Base-by-base conservation (phyloP, 108 stramenopile species). In the Discostella stelligeroides region DNA sequence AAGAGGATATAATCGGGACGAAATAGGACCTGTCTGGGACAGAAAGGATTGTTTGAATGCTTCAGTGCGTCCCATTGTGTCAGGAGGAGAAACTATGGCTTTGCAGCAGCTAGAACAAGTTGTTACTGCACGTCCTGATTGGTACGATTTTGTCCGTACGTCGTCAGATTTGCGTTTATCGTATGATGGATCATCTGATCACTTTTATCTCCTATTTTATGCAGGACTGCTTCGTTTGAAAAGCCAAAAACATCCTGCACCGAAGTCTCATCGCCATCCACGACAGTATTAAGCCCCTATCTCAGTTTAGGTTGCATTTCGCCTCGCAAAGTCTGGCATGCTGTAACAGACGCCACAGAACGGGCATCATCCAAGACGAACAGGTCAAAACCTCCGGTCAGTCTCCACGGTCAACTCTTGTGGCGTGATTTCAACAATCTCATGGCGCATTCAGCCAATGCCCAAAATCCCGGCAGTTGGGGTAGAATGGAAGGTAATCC, bases 351-450 rank as follows among this genome's bases (percentile, higher is more conserved):
- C 17, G 84, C 85, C 11, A 79, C 58, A 17, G 41, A 75, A 65
- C 41, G 57, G 45, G 70, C 83, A 29, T 60, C 70, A 29, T 46
- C 76, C 24, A 70, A 76, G 62, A 67, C 62, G 18, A 60, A 53
- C 47, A 57, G 86, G 40, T 84, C 94, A 28, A 85, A 94, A 78
- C 98, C 97, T n/a, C 98, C 98, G 0, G 95, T 95, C 4, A 88
- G 87, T 21, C 75, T 99, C 17, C 88, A 93, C 57, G 98, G 97
- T 0, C 98, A 99, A 79, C 42, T 98, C 40, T 63, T 98, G 38
- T 99, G 96, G 95, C 68, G 97, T 5, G 98, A 99, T 58, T 96
- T 93, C 61, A 96, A 91, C 75, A 91, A 96, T 80, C 67, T 94
- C 30, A 88, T 90, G 49, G 95, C 85, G 2, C 85, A 94, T 72